These are phyloP conservation scores for Aspergillus niger DNA, from an alignment of 2,329 filamentous ascomycete genomes.

Conservation along the genomic window DNA sequence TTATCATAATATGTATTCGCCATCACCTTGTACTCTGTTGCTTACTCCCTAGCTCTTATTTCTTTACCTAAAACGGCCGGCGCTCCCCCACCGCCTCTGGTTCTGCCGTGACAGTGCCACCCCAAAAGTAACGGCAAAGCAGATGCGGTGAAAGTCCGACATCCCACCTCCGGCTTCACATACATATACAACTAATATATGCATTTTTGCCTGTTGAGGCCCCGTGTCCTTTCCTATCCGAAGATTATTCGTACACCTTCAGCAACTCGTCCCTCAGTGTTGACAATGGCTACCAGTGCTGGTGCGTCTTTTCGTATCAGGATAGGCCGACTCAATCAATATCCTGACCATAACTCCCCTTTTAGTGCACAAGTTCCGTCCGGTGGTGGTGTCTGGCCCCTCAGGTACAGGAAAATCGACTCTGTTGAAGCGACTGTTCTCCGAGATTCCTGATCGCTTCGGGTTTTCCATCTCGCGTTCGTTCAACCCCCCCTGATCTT, in stretches of 20 bases:
- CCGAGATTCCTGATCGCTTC: constrained; percentile 45
- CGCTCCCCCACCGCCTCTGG: constrained; percentile 19
- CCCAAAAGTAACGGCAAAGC: not conserved
- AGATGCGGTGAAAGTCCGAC: not conserved
- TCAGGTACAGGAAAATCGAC: constrained; percentile 48
- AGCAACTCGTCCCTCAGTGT: constrained; percentile 4
- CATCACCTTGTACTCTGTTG: not conserved
- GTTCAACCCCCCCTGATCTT: constrained; percentile 17
- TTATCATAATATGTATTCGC: constrained; percentile 8
- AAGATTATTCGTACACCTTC: constrained; percentile 5
- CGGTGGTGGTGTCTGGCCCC: constrained; percentile 46
- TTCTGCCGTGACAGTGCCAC: constrained; percentile 21
- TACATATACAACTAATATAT: constrained; percentile 18
- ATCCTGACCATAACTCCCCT: not conserved
- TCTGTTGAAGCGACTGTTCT: constrained; percentile 45
- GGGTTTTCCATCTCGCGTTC: constrained; percentile 45
- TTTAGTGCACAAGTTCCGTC: constrained; percentile 37
- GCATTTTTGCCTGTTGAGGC: constrained; percentile 14
- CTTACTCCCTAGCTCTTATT: not conserved
- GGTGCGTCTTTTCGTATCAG: constrained; percentile 19
- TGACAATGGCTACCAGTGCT: constrained; percentile 29
- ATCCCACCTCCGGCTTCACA: constrained; percentile 6
- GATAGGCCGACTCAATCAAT: not conserved
- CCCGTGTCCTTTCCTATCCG: not conserved
- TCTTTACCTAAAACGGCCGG: not conserved